These are phyloP conservation scores for Phytophthora tubulina DNA, from an alignment of 352 stramenopile species.

Conservation along the genomic window DNA sequence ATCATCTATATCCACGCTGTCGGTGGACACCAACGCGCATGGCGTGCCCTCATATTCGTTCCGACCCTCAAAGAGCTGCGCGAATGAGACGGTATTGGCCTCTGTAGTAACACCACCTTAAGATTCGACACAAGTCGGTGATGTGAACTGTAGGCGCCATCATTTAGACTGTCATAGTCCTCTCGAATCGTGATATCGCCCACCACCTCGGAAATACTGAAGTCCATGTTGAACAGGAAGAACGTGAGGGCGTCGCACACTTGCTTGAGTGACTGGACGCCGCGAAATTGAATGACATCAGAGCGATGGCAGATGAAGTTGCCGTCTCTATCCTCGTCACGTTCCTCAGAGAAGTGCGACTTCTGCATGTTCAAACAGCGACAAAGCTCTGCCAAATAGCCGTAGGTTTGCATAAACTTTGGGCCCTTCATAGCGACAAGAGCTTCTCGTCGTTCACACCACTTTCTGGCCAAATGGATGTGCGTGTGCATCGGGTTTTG, in stretches of 20 bases:
- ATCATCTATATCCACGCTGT: constrained; percentile 50
- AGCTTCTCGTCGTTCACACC: constrained; percentile 26
- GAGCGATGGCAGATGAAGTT: constrained; percentile 32
- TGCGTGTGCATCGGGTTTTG: constrained; percentile 14
- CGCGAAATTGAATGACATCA: constrained; percentile 47
- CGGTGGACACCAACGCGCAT: constrained; percentile 34
- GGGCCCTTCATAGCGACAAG: constrained; percentile 37
- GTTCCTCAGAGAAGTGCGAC: constrained; percentile 23
- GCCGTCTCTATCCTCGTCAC: constrained; percentile 13
- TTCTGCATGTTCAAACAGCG: constrained; percentile 40
- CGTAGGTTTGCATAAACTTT: constrained; percentile 33
- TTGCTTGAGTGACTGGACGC: constrained; percentile 37
- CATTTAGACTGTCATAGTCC: constrained; percentile 36
- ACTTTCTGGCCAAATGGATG: constrained; percentile 30
- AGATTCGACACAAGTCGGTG: constrained; percentile 44
- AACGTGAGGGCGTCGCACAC: constrained; percentile 51
- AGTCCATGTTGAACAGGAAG: constrained; percentile 56
- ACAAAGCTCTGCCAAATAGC: constrained; percentile 44
- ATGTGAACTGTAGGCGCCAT: constrained; percentile 38
- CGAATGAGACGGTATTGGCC: constrained; percentile 1
- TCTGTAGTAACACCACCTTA: background rate
- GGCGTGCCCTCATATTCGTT: constrained; percentile 3
- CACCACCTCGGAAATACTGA: constrained; percentile 49
- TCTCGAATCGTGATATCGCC: constrained; percentile 50
- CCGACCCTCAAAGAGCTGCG: constrained; percentile 21